These are phyloP conservation scores for Adiantum capillusveneris DNA, from an alignment of 75 land plant genomes.

Conservation along the genomic window DNA sequence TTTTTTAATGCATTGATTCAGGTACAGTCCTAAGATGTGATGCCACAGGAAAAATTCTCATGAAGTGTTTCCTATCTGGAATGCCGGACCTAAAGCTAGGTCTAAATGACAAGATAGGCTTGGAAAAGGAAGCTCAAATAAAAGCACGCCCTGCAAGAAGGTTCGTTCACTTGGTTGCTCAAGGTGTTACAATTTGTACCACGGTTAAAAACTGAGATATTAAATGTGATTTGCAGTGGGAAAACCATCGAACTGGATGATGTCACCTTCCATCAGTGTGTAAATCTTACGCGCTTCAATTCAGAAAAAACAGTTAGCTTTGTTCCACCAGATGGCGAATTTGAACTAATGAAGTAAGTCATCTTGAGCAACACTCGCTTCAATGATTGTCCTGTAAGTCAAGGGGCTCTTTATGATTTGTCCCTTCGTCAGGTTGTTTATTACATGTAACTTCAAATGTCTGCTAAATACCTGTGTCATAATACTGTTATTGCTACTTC, in stretches of 20 bases:
- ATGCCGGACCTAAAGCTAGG: constrained; percentile 99
- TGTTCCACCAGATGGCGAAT: constrained; percentile 99
- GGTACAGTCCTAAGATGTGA: constrained; percentile 96
- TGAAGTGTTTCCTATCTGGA: constrained; percentile 99
- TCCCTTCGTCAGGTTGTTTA: too few relatives aligned
- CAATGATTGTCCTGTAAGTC: too few relatives aligned
- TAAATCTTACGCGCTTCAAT: constrained; percentile 93
- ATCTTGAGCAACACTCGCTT: too few relatives aligned
- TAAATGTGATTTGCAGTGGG: constrained; percentile 45
- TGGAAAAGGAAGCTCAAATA: constrained; percentile 92
- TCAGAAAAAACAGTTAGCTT: constrained; percentile 99
- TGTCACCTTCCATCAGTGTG: constrained; percentile 99
- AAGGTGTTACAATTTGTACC: not conserved
- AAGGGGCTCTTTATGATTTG: too few relatives aligned
- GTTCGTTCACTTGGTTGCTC: constrained; percentile 19
- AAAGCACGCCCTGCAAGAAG: constrained; percentile 93
- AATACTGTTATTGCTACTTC: too few relatives aligned
- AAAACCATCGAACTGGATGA: constrained; percentile 99
- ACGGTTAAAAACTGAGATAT: not conserved
- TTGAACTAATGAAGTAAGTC: constrained; percentile 98
- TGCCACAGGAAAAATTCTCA: constrained; percentile 93
- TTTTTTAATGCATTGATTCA: constrained; percentile 16
- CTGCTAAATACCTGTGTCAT: too few relatives aligned
- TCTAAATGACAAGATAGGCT: constrained; percentile 95
- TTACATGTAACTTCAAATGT: too few relatives aligned